Conservation (phyloP, 2,329 filamentous ascomycete genomes). For the Beauveria australis region DNA sequence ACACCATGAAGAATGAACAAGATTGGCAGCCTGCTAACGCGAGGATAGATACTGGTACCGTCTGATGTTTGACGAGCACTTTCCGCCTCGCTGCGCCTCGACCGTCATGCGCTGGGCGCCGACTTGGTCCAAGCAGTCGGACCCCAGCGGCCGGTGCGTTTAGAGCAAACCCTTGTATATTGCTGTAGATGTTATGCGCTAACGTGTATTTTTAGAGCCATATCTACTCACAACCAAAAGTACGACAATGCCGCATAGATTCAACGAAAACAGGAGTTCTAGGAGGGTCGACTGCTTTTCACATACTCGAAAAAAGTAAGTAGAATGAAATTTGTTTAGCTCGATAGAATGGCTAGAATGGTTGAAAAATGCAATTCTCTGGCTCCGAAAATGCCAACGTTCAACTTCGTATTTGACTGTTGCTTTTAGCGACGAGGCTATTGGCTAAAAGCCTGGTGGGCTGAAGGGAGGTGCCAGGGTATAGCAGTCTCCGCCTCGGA, state of each 20-base stretch:
- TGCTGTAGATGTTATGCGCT: not conserved
- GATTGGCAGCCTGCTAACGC: conserved; percentile 18
- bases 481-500: not conserved
- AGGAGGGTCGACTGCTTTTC: not conserved
- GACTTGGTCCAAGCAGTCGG: conserved; percentile 93
- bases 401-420: not conserved
- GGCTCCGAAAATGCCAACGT: not conserved
- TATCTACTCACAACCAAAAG: conserved; percentile 66
- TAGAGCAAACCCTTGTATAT: too few relatives aligned
- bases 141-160: conserved; percentile 79
- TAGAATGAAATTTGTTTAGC: not conserved
- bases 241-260: conserved; percentile 47
- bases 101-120: conserved; percentile 97
- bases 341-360: not conserved
- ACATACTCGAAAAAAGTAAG: not conserved
- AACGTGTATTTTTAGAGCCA: conserved; percentile 47
- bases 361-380: not conserved
- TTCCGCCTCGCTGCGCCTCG: conserved; percentile 80
- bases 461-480: not conserved
- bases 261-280: conserved; percentile 4
- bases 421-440: not conserved
- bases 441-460: not conserved
- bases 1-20: conserved; percentile 4
- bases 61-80: conserved; percentile 97
- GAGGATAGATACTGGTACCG: conserved; percentile 81